phyloP scores from a whole-genome alignment of 768 basidiomycete genomes.

The Glaciozyma martinii region DNA sequence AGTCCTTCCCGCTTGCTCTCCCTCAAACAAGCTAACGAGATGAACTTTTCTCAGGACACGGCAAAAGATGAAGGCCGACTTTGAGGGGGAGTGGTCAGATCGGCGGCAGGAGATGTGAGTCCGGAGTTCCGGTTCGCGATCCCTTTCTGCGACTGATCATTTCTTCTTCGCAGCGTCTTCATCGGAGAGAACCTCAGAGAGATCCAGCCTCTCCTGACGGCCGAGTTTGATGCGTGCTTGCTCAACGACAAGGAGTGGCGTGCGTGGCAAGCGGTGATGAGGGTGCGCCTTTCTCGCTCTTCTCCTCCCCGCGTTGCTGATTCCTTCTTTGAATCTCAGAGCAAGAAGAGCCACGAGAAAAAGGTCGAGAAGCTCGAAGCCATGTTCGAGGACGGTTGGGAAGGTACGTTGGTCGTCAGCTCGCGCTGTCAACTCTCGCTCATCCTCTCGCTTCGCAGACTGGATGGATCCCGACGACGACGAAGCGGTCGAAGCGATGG shows the following conservation, averaged over 20 bases:
- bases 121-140: neutral
- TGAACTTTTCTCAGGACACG: constrained; percentile 13
- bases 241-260: constrained; percentile 38
- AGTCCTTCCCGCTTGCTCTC: constrained; percentile 1
- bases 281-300: neutral
- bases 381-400: constrained; percentile 39
- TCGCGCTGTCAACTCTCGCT: too few species aligned
- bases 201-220: constrained; percentile 31
- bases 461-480: too few species aligned
- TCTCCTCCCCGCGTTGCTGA: neutral
- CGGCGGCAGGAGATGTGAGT: constrained; percentile 32
- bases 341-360: constrained; percentile 8
- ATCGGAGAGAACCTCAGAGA: constrained; percentile 27
- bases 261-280: constrained; percentile 17
- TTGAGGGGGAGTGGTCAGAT: constrained; percentile 40
- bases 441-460: too few species aligned
- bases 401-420: constrained; percentile 16
- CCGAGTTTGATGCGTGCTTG: constrained; percentile 34
- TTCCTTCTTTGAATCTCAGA: constrained; percentile 26
- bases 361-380: constrained; percentile 36
- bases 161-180: constrained; percentile 29
- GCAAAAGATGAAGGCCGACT: constrained; percentile 37
- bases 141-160: neutral
- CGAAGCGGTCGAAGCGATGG: too few species aligned
- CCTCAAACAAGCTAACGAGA: neutral